These are phyloP conservation scores for Monosiga brevicollis DNA, from an alignment of 78 protist genomes.

Conservation along the genomic window DNA sequence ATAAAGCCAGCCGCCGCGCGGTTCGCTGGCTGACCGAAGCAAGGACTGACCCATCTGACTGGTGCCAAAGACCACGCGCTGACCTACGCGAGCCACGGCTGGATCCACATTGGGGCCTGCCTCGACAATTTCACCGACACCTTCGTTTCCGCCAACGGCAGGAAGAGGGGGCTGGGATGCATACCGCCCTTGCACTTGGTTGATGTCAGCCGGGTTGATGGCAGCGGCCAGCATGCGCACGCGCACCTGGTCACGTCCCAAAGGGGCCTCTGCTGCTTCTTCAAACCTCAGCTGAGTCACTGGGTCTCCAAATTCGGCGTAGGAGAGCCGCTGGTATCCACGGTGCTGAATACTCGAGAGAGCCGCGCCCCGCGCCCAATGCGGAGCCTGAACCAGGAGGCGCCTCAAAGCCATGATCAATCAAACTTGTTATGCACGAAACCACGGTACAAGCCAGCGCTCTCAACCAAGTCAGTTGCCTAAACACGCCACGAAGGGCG, in stretches of 20 bases:
- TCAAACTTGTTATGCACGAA: too few species aligned
- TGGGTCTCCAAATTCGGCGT: too few species aligned
- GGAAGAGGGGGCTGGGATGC: slow-evolving; percentile 57
- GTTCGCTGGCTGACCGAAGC: not conserved
- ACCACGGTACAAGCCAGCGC: too few species aligned
- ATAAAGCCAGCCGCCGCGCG: not conserved
- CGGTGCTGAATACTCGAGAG: too few species aligned
- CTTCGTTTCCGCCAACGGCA: slow-evolving; percentile 75
- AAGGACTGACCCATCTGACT: not conserved
- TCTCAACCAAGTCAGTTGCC: too few species aligned
- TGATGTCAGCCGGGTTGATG: slow-evolving; percentile 79
- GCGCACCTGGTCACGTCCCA: slow-evolving; percentile 40
- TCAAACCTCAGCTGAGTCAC: too few species aligned
- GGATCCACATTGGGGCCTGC: not conserved
- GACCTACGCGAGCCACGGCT: not conserved
- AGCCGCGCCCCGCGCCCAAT: too few species aligned
- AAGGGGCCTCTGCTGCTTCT: too few species aligned
- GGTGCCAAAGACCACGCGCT: not conserved
- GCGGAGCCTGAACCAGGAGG: too few species aligned
- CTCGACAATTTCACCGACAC: slow-evolving; percentile 2
- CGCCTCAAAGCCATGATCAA: too few species aligned
- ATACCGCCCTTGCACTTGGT: slow-evolving; percentile 69
- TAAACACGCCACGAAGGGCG: too few species aligned
- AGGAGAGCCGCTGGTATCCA: too few species aligned
- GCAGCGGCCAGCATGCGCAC: slow-evolving; percentile 74